Evolutionary conservation across 2,329 filamentous ascomycete species (phyloP).

Genomic region (Trichoderma arundinaceum): DNA sequence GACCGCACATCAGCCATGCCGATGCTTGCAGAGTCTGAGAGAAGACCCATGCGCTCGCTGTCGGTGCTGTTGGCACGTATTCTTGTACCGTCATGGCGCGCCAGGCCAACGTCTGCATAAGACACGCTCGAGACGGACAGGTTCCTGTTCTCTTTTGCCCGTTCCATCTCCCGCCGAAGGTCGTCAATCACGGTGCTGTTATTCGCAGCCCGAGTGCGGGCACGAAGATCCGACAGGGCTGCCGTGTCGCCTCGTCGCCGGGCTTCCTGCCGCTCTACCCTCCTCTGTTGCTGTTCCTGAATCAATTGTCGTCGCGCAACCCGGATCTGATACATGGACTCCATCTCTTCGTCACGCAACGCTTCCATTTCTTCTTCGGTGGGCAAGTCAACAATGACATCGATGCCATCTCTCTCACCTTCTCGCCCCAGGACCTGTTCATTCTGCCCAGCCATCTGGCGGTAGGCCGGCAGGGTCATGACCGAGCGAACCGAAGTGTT

Average conservation of each 20-base stretch:
- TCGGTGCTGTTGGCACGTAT: slow-evolving; percentile 75
- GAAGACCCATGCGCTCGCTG: slow-evolving; percentile 72
- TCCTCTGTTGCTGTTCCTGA: slow-evolving; percentile 77
- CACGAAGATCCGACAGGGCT: slow-evolving; percentile 70
- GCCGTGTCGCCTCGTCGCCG: slow-evolving; percentile 71
- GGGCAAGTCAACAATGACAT: slow-evolving; percentile 85
- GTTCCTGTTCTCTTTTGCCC: slow-evolving; percentile 64
- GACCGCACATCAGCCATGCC: slow-evolving; percentile 46
- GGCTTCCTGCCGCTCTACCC: slow-evolving; percentile 72
- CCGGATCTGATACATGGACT: slow-evolving; percentile 87
- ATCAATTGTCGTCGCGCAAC: slow-evolving; percentile 75
- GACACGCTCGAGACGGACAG: slow-evolving; percentile 75
- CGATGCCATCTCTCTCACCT: slow-evolving; percentile 89
- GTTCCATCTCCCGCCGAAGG: slow-evolving; percentile 60
- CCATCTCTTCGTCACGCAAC: slow-evolving; percentile 88
- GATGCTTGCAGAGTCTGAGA: slow-evolving; percentile 74
- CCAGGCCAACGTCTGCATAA: slow-evolving; percentile 77
- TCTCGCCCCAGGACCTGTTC: slow-evolving; percentile 87
- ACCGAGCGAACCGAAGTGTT: slow-evolving; percentile 90
- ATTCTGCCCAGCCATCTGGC: slow-evolving; percentile 70
- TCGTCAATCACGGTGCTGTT: slow-evolving; percentile 64
- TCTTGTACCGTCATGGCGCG: slow-evolving; percentile 76
- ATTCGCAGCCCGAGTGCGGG: slow-evolving; percentile 56
- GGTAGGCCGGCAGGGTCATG: slow-evolving; percentile 90
- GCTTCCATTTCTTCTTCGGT: slow-evolving; percentile 78